A percentile compares a stretch with the other conserved stretches of the same genome.
These are phyloP conservation scores for Phaeosphaeria sp. DNA, from an alignment of 2,329 filamentous ascomycete species.

Conservation along the genomic window DNA sequence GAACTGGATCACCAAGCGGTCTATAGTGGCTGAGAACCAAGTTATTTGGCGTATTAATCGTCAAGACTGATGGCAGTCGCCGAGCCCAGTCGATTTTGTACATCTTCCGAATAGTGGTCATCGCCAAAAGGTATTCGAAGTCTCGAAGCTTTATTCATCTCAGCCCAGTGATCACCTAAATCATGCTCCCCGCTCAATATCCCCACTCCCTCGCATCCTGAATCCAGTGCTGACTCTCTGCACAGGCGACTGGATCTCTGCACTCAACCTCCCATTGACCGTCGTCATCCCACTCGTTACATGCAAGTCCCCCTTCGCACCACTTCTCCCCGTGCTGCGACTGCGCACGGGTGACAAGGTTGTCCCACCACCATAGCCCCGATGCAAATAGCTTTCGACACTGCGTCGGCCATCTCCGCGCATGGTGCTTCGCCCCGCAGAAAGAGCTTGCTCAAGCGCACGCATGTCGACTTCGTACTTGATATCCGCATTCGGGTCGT, in stretches of 20 bases:
- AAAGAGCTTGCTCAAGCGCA: conserved; percentile 36
- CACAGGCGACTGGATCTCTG: conserved; percentile 25
- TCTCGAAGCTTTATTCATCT: not conserved
- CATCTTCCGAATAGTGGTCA: not conserved
- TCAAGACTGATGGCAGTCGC: too few relatives aligned
- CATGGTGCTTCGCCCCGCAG: conserved; percentile 32
- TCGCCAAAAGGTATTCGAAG: not conserved
- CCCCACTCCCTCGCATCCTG: conserved; percentile 38
- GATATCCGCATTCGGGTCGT: conserved; percentile 19
- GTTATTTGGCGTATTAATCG: too few relatives aligned
- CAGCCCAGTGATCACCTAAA: too few relatives aligned
- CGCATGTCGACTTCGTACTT: conserved; percentile 32
- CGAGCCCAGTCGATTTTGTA: too few relatives aligned
- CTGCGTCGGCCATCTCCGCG: conserved; percentile 30
- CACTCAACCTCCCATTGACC: conserved; percentile 22
- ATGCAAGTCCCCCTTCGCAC: conserved; percentile 15
- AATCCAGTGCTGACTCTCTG: conserved; percentile 45
- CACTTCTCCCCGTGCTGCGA: conserved; percentile 33
- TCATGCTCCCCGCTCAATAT: conserved; percentile 28
- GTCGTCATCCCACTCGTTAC: conserved; percentile 17
- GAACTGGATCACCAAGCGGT: too few relatives aligned
- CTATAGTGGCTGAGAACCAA: too few relatives aligned
- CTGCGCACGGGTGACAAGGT: conserved; percentile 41
- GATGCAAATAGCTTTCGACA: conserved; percentile 37
- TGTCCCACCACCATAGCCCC: conserved; percentile 14